Evolutionary conservation across 805 yeast genomes (phyloP).

Genomic region (Candida morakotiae): DNA sequence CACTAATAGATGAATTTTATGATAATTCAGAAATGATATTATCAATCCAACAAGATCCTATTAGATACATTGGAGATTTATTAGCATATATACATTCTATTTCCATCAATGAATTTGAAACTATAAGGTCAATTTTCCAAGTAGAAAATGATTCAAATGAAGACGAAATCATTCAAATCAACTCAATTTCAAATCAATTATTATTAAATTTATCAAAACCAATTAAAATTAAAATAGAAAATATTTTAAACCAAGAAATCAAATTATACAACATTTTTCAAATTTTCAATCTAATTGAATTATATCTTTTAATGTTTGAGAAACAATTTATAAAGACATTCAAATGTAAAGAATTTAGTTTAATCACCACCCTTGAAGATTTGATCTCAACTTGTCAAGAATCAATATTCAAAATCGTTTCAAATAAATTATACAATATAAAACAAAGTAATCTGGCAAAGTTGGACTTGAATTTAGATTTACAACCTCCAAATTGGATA

Average conservation of each 20-base stretch:
- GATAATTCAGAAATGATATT: constrained; percentile 18
- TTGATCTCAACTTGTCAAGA: constrained; percentile 24
- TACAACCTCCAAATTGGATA: constrained; percentile 83
- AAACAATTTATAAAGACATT: too few species aligned
- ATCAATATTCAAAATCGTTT: constrained; percentile 21
- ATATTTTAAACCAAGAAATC: constrained; percentile 61
- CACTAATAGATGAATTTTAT: constrained; percentile 63
- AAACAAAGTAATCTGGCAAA: constrained; percentile 34
- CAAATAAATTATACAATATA: constrained; percentile 28
- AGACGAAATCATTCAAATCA: constrained; percentile 22
- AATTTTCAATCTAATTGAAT: constrained; percentile 57
- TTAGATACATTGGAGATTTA: constrained; percentile 79
- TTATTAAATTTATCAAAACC: constrained; percentile 57
- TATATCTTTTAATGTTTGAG: constrained; percentile 68
- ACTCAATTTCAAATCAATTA: constrained; percentile 43
- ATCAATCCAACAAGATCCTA: constrained; percentile 75
- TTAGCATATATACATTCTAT: constrained; percentile 84
- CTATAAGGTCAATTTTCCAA: constrained; percentile 56
- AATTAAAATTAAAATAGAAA: constrained; percentile 61
- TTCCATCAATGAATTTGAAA: constrained; percentile 83
- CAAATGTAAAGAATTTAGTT: constrained; percentile 11
- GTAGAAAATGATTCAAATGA: constrained; percentile 19
- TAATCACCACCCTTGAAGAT: constrained; percentile 20
- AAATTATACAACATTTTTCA: constrained; percentile 53
- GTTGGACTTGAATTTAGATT: constrained; percentile 45